These are phyloP conservation scores for Boletus vinaceobasis DNA, from an alignment of 768 basidiomycete species.

Conservation along the genomic window DNA sequence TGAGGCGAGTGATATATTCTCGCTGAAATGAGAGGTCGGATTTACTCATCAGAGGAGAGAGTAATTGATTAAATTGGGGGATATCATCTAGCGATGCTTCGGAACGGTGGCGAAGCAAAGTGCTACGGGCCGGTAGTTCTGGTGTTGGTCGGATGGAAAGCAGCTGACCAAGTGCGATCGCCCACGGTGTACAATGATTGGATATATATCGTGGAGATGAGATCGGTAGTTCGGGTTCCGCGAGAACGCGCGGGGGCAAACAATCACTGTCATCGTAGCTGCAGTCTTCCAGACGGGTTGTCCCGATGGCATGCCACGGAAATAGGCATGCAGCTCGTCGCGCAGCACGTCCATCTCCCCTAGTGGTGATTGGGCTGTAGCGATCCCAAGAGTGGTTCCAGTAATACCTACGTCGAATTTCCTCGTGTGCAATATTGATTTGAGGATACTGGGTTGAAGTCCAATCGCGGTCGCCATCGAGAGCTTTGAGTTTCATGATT, in stretches of 20 bases:
- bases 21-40: neutral
- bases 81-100: no score
- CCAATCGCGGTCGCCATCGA: no score
- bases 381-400: no score
- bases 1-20: conserved; percentile 11
- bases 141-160: neutral
- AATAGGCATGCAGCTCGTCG: neutral
- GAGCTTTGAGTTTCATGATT: no score
- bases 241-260: no score
- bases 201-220: no score
- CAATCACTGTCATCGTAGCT: no score
- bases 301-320: neutral
- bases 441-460: no score
- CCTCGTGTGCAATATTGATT: neutral
- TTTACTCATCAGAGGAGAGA: neutral
- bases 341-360: neutral
- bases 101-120: neutral
- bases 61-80: neutral
- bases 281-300: no score
- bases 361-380: no score
- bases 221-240: no score
- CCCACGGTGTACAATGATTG: no score
- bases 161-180: neutral
- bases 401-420: neutral
- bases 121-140: neutral